These are phyloP conservation scores for Aspergillus tanneri DNA, from an alignment of 2,329 filamentous ascomycete species.

Conservation along the genomic window DNA sequence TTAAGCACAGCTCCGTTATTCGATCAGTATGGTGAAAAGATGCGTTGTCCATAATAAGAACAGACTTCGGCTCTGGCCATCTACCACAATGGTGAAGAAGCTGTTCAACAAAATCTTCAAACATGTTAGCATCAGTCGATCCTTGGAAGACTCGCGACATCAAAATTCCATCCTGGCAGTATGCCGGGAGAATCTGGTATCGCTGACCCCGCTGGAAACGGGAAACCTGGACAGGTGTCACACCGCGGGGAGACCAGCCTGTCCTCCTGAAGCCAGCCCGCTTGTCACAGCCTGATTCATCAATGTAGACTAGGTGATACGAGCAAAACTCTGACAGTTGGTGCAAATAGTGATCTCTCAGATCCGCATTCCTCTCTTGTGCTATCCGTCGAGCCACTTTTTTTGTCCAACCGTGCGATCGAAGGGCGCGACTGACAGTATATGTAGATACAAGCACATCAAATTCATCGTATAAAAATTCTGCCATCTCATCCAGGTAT, in stretches of 20 bases:
- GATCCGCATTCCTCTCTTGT: too few relatives aligned
- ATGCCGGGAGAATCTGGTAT: not conserved
- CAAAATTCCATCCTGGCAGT: not conserved
- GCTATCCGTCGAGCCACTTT: too few relatives aligned
- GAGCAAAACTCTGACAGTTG: too few relatives aligned
- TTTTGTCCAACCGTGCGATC: too few relatives aligned
- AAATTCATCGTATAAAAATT: not conserved
- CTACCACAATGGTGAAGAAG: not conserved
- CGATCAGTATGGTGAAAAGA: slow-evolving; percentile 27
- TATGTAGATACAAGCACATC: not conserved
- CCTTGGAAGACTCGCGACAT: not conserved
- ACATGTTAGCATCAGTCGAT: not conserved
- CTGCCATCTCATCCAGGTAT: slow-evolving; percentile 20
- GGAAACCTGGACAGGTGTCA: not conserved
- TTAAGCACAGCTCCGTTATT: slow-evolving; percentile 29
- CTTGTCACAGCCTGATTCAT: too few relatives aligned
- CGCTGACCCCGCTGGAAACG: not conserved
- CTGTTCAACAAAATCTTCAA: not conserved
- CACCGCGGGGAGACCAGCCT: not conserved
- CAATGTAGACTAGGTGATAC: too few relatives aligned
- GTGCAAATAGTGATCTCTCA: too few relatives aligned
- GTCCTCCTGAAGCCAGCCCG: not conserved
- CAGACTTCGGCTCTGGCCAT: not conserved
- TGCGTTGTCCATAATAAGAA: not conserved
- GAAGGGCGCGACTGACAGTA: not conserved